Conservation (phyloP, 2,329 filamentous ascomycete genomes). For the Fusarium scirpi region DNA sequence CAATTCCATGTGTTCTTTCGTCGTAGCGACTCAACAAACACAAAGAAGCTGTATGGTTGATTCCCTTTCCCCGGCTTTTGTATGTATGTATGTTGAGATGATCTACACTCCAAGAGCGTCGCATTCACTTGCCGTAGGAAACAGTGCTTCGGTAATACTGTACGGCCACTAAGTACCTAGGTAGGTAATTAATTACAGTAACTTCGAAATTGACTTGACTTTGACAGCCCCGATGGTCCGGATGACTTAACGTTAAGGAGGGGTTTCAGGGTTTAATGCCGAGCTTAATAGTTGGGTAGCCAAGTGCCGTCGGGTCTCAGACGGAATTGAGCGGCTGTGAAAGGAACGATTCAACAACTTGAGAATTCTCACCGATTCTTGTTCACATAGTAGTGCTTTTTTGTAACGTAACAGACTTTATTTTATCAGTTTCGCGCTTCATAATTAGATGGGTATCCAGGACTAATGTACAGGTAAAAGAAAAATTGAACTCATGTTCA, state of each 20-base stretch:
- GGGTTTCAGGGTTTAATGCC: constrained; percentile 31
- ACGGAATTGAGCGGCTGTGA: constrained; percentile 17
- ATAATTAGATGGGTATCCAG: constrained; percentile 31
- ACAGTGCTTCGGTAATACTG: background rate
- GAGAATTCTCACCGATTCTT: background rate
- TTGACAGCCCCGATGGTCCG: constrained; percentile 35
- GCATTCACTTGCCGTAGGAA: background rate
- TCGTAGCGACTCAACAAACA: constrained; percentile 37
- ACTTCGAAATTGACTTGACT: background rate
- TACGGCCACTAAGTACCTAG: background rate
- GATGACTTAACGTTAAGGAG: constrained; percentile 10
- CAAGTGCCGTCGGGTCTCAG: constrained; percentile 35
- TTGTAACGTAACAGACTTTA: background rate
- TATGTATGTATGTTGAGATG: constrained; percentile 16
- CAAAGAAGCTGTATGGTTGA: background rate
- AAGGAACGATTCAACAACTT: background rate
- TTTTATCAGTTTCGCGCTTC: background rate
- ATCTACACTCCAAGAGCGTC: background rate
- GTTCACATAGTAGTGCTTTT: background rate
- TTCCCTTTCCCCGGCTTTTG: constrained; percentile 31
- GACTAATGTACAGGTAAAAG: background rate
- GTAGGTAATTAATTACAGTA: background rate
- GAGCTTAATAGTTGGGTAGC: constrained; percentile 25
- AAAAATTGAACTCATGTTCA: background rate
- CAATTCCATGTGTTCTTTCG: background rate